Percentiles rank a stretch among this genome's conserved stretches.
These are phyloP conservation scores for Naganishia albida DNA, from an alignment of 1,284 basidiomycete genomes.

Conservation along the genomic window DNA sequence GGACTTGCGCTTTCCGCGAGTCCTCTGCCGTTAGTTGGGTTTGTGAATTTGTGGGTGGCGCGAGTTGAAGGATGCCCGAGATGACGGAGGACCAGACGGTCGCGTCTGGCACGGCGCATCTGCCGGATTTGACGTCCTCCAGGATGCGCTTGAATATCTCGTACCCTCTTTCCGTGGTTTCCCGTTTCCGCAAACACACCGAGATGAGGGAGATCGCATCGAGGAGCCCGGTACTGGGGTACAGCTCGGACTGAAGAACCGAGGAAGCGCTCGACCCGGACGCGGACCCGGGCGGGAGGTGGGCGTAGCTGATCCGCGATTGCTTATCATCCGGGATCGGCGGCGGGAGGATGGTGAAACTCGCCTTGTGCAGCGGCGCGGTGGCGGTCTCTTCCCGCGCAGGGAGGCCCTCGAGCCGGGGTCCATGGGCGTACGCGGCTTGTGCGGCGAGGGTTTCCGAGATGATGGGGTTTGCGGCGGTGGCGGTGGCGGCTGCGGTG, in stretches of 20 bases:
- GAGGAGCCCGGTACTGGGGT: constrained; percentile 46
- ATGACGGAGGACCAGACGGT: constrained; percentile 49
- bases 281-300: not conserved
- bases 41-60: not conserved
- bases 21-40: constrained; percentile 17
- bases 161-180: constrained; percentile 49
- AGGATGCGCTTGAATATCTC: constrained; percentile 50
- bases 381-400: not conserved
- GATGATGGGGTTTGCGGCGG: not conserved
- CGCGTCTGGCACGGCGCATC: constrained; percentile 40
- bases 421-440: not conserved
- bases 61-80: constrained; percentile 40
- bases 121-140: constrained; percentile 35
- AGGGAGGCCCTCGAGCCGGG: not conserved
- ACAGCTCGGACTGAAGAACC: constrained; percentile 41
- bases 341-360: constrained; percentile 33
- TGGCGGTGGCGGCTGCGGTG: not conserved
- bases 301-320: constrained; percentile 9
- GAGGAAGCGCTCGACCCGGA: constrained; percentile 16
- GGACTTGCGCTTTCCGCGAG: constrained; percentile 18
- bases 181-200: constrained; percentile 48
- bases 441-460: not conserved
- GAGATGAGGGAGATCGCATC: constrained; percentile 50
- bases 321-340: constrained; percentile 38
- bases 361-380: not conserved